A percentile compares a stretch with the other conserved stretches of the same genome.
Conservation (phyloP, 176 grass and related monocot species). For the Aegilops tauschii region DNA sequence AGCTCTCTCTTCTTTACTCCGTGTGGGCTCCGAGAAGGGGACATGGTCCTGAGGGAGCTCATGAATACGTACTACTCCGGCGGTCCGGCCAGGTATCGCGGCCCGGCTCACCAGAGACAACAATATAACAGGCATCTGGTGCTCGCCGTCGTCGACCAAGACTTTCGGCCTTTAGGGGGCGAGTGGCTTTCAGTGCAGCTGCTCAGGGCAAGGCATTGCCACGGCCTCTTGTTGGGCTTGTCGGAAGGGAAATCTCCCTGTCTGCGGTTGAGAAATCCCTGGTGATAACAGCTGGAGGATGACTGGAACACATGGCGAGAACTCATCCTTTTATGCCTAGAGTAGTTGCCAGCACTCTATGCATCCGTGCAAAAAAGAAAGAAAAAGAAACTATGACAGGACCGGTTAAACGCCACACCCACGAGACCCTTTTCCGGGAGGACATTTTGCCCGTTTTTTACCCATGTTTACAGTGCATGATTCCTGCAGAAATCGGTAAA, state of each 20-base stretch:
- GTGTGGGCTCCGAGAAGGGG: constrained; percentile 12
- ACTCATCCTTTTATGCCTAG: background rate
- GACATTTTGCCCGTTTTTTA: too few species aligned
- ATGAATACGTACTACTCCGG: background rate
- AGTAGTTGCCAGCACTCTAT: background rate
- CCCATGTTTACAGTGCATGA: background rate
- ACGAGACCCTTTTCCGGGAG: too few species aligned
- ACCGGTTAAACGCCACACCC: too few species aligned
- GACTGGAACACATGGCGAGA: background rate
- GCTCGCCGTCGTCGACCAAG: background rate
- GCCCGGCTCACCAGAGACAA: background rate
- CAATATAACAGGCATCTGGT: background rate
- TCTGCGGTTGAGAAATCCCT: constrained; percentile 26
- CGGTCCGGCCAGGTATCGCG: background rate
- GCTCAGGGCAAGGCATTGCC: background rate
- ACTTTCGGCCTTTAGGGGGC: background rate
- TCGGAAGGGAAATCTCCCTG: constrained; percentile 13
- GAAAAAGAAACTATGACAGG: too few species aligned
- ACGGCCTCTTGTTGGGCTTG: background rate
- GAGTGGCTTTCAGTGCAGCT: constrained; percentile 17
- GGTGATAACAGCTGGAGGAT: constrained; percentile 11
- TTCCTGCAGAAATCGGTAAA: background rate
- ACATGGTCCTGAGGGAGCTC: background rate
- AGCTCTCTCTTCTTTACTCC: background rate
- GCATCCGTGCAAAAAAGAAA: too few species aligned